Evolutionary conservation across 345 rosid species (phyloP), one percentile per base, ranked within the genome.

Genomic region (Brassica napus): DNA sequence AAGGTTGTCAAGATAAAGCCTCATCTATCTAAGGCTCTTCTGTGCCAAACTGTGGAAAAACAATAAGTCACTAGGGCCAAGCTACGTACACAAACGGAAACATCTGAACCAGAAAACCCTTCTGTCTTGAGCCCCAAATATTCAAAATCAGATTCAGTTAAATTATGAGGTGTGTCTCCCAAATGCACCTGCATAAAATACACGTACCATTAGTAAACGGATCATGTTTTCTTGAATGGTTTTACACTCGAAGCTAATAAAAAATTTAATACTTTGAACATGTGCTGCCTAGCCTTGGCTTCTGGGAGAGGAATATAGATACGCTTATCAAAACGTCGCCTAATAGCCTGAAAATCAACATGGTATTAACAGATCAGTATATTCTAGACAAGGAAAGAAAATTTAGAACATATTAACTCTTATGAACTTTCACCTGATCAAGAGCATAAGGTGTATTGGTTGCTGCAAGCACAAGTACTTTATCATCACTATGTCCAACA

Each of bases 291-390:
- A 80, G 98, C 98, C 86, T 94, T 94, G 81, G 71, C 44, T 70
- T 94, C 98, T 44, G 98, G 98, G 18, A 94, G 97, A 14, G 98
- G 98, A 83, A 94, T 94, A 76, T 94, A 94, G 60, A 94, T 94
- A 49, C 98, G 92, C 89, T 94, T 94, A 85, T 94, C 98, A 84
- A 94, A 94, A 79, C 98, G 98, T 57, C 98, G 78, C 57, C 98
- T 74, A 71, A 94, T 90, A 58, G 98, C 98, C 98, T 94, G 89
- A 62, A 81, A 47, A 66, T 23, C 24, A 77, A 77, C 68, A 23
- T 23, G 24, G 24, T 23, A 23, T 23, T 23, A 85, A 42, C 65
- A 83, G 32, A 71, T 5, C 75, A 35, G 59, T n/a, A 60, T 30
- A 49, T 73, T 11, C 60, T 61, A 23, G n/a, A 52, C 73, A 68